Conservation (phyloP, 352 stramenopile species). For the Phytophthora kernoviae region DNA sequence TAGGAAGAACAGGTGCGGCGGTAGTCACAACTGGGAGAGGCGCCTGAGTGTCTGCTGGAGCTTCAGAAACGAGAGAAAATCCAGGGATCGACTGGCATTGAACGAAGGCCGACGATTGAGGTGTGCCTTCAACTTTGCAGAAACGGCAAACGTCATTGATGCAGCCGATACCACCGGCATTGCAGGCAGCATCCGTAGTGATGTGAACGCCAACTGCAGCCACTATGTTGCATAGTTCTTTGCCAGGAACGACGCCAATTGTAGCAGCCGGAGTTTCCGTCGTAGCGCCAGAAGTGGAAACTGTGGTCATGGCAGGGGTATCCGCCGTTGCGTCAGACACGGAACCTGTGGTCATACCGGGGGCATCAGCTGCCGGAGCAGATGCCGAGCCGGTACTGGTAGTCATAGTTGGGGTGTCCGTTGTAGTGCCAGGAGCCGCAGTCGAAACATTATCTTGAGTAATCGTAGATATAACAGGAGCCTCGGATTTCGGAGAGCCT, state of each 20-base stretch:
- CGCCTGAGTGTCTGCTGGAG: not conserved
- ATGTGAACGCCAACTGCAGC: constrained; percentile 35
- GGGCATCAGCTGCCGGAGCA: no score
- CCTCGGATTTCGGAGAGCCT: not conserved
- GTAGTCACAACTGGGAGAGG: constrained; percentile 1
- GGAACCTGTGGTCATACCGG: no score
- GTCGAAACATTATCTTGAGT: constrained; percentile 1
- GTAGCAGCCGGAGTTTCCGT: constrained; percentile 3
- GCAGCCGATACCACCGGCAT: constrained; percentile 36
- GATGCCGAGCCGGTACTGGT: no score
- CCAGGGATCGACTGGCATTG: constrained; percentile 14
- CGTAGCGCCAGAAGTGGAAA: not conserved
- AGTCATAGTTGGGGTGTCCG: not conserved
- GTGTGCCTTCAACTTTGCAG: constrained; percentile 36
- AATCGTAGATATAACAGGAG: not conserved
- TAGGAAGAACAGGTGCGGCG: not conserved
- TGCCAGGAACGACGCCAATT: not conserved
- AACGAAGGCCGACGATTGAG: constrained; percentile 26
- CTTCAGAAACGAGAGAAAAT: not conserved
- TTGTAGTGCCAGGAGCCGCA: not conserved
- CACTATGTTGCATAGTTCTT: constrained; percentile 11
- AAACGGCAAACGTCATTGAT: constrained; percentile 48
- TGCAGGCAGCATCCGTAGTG: constrained; percentile 31
- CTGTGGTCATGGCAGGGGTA: not conserved
- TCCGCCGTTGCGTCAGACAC: not conserved